Conservation (phyloP, 2,329 filamentous ascomycete species). For the Xylaria sp. region DNA sequence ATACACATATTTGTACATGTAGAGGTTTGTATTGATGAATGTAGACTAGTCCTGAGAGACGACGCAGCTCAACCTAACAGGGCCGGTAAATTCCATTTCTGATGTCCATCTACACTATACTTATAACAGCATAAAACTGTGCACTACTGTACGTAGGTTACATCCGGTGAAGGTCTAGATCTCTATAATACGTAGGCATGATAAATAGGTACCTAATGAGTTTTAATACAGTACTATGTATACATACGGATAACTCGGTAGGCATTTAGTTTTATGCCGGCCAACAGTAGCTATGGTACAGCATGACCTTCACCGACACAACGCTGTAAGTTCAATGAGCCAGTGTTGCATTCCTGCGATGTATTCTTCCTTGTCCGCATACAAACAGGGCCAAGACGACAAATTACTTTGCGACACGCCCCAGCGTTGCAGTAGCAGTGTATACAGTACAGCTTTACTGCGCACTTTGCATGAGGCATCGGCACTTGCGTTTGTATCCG, state of each 20-base stretch:
- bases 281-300: not conserved
- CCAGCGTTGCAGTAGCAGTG: slow-evolving; percentile 1
- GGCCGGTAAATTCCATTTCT: not conserved
- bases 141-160: not conserved
- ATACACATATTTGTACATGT: not conserved
- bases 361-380: not conserved
- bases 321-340: not conserved
- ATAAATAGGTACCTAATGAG: not conserved
- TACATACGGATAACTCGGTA: too few species aligned
- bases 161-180: not conserved
- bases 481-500: slow-evolving; percentile 18
- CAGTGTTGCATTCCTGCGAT: slow-evolving; percentile 1
- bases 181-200: not conserved
- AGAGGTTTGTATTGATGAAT: not conserved
- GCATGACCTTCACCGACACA: slow-evolving; percentile 7
- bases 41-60: not conserved
- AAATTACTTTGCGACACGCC: not conserved
- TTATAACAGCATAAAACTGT: not conserved
- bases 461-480: not conserved
- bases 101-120: not conserved
- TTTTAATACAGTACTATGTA: too few species aligned
- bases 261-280: not conserved
- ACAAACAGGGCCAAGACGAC: not conserved
- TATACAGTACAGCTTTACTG: not conserved
- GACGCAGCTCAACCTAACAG: not conserved